Conservation (phyloP, 1,284 basidiomycete genomes). For the Singerocomus inundabilis region DNA sequence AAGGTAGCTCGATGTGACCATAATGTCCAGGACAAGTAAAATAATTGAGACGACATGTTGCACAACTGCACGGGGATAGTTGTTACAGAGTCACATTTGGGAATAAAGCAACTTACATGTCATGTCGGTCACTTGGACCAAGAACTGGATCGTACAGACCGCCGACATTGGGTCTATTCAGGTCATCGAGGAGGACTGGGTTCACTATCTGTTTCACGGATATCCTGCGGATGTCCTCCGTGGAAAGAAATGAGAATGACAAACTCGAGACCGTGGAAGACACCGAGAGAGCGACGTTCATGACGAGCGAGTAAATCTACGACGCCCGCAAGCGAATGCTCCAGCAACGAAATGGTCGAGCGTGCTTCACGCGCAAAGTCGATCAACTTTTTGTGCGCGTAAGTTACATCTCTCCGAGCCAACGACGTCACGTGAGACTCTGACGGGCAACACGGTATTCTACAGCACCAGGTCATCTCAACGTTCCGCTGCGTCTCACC, state of each 20-base stretch:
- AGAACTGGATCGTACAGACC: constrained; percentile 96
- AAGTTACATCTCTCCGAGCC: background rate
- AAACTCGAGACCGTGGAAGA: constrained; percentile 82
- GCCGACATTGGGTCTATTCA: constrained; percentile 88
- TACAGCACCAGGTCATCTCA: constrained; percentile 21
- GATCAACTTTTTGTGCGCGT: constrained; percentile 15
- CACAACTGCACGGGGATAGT: constrained; percentile 61
- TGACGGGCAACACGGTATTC: background rate
- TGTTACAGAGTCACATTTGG: background rate
- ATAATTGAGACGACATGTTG: constrained; percentile 89
- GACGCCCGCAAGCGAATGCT: background rate
- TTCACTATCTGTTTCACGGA: constrained; percentile 98
- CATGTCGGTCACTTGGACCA: constrained; percentile 84
- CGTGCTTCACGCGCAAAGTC: constrained; percentile 1
- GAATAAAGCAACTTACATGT: constrained; percentile 67
- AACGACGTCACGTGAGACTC: constrained; percentile 22
- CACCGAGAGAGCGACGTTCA: constrained; percentile 93
- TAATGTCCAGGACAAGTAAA: constrained; percentile 98
- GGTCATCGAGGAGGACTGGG: constrained; percentile 89
- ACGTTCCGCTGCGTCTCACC: constrained; percentile 50
- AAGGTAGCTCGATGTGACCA: constrained; percentile 97
- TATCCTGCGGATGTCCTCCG: constrained; percentile 89
- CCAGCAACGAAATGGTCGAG: background rate
- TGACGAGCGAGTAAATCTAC: constrained; percentile 33
- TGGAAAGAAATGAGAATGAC: constrained; percentile 93